Evolutionary conservation across 2,329 filamentous ascomycete genomes (phyloP).

Genomic region (Beauveria sp.): DNA sequence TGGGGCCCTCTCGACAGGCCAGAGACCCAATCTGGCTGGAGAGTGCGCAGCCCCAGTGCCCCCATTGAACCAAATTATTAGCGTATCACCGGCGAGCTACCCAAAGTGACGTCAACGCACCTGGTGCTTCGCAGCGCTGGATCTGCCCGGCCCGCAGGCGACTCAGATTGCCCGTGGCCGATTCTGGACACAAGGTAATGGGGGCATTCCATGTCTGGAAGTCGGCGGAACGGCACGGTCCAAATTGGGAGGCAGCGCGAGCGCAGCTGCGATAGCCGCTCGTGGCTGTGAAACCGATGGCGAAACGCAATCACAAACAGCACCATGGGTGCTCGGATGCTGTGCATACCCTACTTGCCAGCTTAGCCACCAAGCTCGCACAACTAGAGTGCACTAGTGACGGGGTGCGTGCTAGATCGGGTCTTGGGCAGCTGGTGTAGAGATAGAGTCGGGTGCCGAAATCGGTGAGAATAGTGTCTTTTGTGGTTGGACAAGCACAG

Average conservation of each 20-base stretch:
- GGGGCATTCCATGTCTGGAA: conserved; percentile 1
- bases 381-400: neutral
- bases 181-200: neutral
- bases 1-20: neutral
- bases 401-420: neutral
- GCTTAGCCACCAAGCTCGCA: neutral
- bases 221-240: neutral
- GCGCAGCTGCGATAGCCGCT: neutral
- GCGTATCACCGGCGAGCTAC: neutral
- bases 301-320: neutral
- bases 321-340: neutral
- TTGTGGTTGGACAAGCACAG: neutral
- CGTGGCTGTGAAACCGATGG: conserved; percentile 10
- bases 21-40: neutral
- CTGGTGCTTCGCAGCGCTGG: neutral
- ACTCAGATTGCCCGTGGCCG: conserved; percentile 9
- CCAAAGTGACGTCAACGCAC: conserved; percentile 5
- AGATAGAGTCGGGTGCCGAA: neutral
- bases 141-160: conserved; percentile 8
- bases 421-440: neutral
- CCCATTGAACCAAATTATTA: neutral
- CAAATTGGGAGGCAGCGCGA: conserved; percentile 3
- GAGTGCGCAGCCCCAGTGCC: neutral
- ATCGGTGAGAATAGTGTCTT: neutral
- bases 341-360: neutral